These are phyloP conservation scores for Cucurbita moschata DNA, from an alignment of 306 rosid species.

Conservation along the genomic window DNA sequence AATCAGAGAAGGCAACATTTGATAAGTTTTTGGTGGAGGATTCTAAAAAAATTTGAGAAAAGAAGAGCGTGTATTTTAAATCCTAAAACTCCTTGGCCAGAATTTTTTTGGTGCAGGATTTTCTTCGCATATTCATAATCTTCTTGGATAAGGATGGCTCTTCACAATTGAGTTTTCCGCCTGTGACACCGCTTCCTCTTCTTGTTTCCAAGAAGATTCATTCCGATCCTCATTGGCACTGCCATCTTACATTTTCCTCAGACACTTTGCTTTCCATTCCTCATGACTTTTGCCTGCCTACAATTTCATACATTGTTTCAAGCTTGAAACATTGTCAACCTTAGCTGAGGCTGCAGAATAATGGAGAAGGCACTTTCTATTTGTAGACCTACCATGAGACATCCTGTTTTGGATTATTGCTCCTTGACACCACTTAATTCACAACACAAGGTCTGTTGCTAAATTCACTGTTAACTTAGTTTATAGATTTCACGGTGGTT, in stretches of 20 bases:
- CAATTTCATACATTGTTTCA: constrained; percentile 53
- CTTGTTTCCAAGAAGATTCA: constrained; percentile 57
- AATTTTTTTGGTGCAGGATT: constrained; percentile 99
- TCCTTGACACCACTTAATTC: constrained; percentile 84
- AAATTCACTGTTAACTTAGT: constrained; percentile 78
- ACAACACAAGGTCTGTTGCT: constrained; percentile 90
- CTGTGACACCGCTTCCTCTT: constrained; percentile 61
- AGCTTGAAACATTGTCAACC: constrained; percentile 68
- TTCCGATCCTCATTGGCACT: constrained; percentile 64
- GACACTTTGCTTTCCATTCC: constrained; percentile 62
- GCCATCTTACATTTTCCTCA: constrained; percentile 57
- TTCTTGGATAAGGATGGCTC: constrained; percentile 75
- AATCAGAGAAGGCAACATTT: constrained; percentile 13
- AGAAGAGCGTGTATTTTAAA: constrained; percentile 39
- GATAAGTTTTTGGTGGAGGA: constrained; percentile 64
- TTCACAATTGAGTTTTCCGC: constrained; percentile 58
- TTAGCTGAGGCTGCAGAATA: constrained; percentile 72
- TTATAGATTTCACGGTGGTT: constrained; percentile 48
- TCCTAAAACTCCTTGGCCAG: constrained; percentile 86
- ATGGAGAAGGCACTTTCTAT: constrained; percentile 73
- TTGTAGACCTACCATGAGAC: constrained; percentile 81
- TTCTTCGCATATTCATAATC: constrained; percentile 77
- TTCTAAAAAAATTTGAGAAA: constrained; percentile 44
- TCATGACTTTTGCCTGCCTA: constrained; percentile 70
- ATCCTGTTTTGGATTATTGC: constrained; percentile 87